A percentile compares a stretch with the other conserved stretches of the same genome.
Conservation (phyloP, 768 basidiomycete genomes). For the Pleurotus tuoliensis region DNA sequence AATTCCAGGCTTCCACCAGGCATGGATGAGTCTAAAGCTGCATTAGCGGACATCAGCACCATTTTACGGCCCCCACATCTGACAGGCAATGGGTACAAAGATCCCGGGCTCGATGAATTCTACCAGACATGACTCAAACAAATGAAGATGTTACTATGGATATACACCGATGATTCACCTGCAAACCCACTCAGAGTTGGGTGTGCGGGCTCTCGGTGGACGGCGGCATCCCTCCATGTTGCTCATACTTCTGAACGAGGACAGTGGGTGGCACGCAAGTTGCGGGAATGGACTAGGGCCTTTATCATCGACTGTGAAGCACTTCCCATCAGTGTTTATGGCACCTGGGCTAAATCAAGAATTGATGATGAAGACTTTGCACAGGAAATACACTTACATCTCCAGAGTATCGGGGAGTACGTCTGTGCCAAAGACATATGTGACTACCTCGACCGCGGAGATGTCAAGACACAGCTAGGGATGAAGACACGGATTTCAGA, state of each 20-base stretch:
- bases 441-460: constrained; percentile 11
- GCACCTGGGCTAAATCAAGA: background rate
- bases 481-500: constrained; percentile 15
- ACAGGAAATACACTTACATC: constrained; percentile 7
- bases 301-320: constrained; percentile 15
- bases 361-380: constrained; percentile 7
- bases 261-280: constrained; percentile 4
- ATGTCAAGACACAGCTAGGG: constrained; percentile 11
- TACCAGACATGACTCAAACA: background rate
- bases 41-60: constrained; percentile 5
- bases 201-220: background rate
- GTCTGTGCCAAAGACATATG: constrained; percentile 14
- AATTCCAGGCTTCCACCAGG: background rate
- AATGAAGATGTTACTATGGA: background rate
- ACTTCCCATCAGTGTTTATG: background rate
- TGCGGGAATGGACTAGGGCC: constrained; percentile 16
- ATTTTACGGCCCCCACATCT: constrained; percentile 11
- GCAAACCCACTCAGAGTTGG: constrained; percentile 8
- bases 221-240: constrained; percentile 8
- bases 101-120: constrained; percentile 10
- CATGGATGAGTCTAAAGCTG: constrained; percentile 8
- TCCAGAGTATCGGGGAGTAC: constrained; percentile 16
- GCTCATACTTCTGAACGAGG: background rate
- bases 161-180: constrained; percentile 1
- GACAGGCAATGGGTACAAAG: constrained; percentile 9